Percentiles rank a stretch among this genome's conserved stretches.
phyloP scores from a whole-genome alignment of 805 yeast genomes.

The Lipomyces sp. region DNA sequence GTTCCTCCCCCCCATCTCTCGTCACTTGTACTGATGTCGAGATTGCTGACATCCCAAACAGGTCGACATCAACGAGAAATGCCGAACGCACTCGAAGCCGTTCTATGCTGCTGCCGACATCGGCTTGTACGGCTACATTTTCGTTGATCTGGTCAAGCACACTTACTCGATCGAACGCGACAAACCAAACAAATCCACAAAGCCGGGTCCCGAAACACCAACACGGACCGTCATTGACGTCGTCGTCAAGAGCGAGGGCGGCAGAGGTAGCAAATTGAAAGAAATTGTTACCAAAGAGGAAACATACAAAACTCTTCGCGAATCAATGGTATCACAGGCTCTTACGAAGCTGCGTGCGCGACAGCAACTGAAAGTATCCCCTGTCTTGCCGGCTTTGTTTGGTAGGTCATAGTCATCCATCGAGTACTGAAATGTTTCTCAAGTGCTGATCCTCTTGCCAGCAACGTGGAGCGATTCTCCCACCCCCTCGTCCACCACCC shows the following conservation, averaged over 20 bases:
- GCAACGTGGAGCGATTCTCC: conserved; percentile 49
- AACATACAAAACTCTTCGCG: conserved; percentile 28
- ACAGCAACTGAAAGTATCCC: conserved; percentile 48
- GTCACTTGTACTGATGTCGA: too few relatives aligned
- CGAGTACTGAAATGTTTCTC: too few relatives aligned
- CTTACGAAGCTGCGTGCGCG: conserved; percentile 33
- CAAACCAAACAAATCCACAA: conserved; percentile 48
- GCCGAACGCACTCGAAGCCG: conserved; percentile 59
- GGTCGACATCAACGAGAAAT: conserved; percentile 48
- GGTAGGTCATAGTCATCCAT: conserved; percentile 8
- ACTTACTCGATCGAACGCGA: conserved; percentile 46
- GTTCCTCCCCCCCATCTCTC: too few relatives aligned
- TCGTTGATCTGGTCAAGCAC: conserved; percentile 72
- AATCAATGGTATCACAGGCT: conserved; percentile 12
- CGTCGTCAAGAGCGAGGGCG: conserved; percentile 31
- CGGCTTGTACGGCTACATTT: conserved; percentile 80
- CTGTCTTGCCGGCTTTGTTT: conserved; percentile 48
- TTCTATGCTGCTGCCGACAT: conserved; percentile 65
- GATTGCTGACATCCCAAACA: too few relatives aligned
- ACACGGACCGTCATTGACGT: conserved; percentile 46
- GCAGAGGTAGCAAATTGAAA: conserved; percentile 34
- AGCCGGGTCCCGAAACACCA: conserved; percentile 48
- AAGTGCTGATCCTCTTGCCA: conserved; percentile 33
- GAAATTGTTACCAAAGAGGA: conserved; percentile 35
- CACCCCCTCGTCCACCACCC: background rate